Percentiles rank a stretch among this genome's conserved stretches.
Conservation (phyloP, 106 monocot genomes). For the Xerophyta viscosa region DNA sequence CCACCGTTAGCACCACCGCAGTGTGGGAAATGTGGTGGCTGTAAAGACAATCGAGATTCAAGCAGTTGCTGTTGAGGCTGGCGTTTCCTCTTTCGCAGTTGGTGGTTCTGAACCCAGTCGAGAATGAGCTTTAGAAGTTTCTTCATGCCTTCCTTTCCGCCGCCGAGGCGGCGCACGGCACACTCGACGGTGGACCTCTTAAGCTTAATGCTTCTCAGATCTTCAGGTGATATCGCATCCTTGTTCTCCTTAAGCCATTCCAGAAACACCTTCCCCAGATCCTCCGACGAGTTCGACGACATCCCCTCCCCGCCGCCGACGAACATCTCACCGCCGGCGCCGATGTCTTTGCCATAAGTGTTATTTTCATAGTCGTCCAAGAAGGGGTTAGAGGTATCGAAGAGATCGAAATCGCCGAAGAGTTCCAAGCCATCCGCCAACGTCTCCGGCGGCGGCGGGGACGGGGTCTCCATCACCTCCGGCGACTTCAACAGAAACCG, state of each 20-base stretch:
- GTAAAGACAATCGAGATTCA: neutral
- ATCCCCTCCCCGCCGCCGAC: neutral
- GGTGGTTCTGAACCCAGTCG: neutral
- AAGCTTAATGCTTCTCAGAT: neutral
- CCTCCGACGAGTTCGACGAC: neutral
- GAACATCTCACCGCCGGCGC: no score
- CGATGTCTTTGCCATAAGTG: no score
- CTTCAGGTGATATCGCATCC: neutral
- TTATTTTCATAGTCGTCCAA: no score
- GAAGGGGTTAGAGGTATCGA: no score
- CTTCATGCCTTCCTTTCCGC: neutral
- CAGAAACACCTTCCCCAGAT: neutral
- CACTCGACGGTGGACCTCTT: neutral
- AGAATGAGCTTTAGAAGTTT: neutral
- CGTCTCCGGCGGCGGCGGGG: no score
- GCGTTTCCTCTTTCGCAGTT: neutral
- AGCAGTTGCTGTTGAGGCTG: neutral
- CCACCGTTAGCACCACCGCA: neutral
- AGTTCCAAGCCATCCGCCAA: no score
- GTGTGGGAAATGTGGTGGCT: neutral
- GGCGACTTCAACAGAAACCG: no score
- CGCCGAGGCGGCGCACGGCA: neutral
- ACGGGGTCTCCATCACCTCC: no score
- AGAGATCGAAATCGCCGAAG: no score
- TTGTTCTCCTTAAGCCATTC: neutral